Percentiles rank a stretch among this genome's conserved stretches.
Evolutionary conservation across 768 basidiomycete species (phyloP).

Genomic region (Hemileccinum rubropunctum): DNA sequence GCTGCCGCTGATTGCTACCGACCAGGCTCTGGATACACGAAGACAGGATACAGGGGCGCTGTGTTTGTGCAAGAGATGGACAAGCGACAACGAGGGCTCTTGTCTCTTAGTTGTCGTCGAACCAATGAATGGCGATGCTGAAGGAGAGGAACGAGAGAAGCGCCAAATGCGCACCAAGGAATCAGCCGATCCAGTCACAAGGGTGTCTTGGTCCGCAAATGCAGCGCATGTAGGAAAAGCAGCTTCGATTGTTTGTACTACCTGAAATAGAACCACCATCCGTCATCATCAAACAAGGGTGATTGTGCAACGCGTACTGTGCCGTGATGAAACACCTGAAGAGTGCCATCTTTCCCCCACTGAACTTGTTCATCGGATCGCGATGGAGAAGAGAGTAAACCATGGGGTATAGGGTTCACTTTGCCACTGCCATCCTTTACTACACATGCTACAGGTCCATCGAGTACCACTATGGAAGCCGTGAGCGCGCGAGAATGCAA

Average conservation of each 20-base stretch:
- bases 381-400: conserved; percentile 54
- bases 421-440: conserved; percentile 44
- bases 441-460: conserved; percentile 39
- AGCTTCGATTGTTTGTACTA: conserved; percentile 76
- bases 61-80: conserved; percentile 81
- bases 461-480: conserved; percentile 39
- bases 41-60: conserved; percentile 65
- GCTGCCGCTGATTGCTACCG: conserved; percentile 77
- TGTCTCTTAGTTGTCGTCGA: conserved; percentile 18
- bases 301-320: conserved; percentile 40
- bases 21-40: conserved; percentile 78
- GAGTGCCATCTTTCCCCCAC: conserved; percentile 59
- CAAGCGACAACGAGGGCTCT: conserved; percentile 39
- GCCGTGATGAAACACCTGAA: conserved; percentile 62
- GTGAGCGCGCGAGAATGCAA: conserved; percentile 1
- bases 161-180: conserved; percentile 86
- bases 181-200: conserved; percentile 80
- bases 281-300: not conserved
- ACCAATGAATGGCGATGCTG: conserved; percentile 20
- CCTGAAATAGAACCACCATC: conserved; percentile 35
- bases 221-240: conserved; percentile 69
- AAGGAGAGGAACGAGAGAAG: conserved; percentile 36
- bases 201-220: conserved; percentile 69
- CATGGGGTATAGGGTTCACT: conserved; percentile 60
- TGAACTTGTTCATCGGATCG: conserved; percentile 67